A percentile compares a stretch with the other conserved stretches of the same genome.
phyloP scores from a whole-genome alignment of 257 asterid genomes.

The Buddleja alternifolia region DNA sequence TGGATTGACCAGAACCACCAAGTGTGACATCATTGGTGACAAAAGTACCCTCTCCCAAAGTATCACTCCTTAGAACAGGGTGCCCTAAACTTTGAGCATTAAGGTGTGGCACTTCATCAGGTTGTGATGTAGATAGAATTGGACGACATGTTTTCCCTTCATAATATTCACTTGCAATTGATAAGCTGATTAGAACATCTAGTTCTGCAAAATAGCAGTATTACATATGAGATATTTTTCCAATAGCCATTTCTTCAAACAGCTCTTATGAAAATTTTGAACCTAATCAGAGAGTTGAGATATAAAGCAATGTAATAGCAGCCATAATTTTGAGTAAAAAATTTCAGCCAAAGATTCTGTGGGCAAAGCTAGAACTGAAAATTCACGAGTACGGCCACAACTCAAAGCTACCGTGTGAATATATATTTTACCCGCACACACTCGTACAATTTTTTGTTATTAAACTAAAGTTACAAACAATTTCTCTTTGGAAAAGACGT shows the following conservation, averaged over 20 bases:
- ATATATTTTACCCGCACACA: background rate
- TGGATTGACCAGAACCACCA: conserved; percentile 73
- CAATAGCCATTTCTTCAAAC: conserved; percentile 4
- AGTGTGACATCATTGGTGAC: conserved; percentile 83
- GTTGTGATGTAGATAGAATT: conserved; percentile 43
- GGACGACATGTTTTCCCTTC: conserved; percentile 91
- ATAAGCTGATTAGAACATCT: conserved; percentile 90
- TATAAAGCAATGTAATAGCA: conserved; percentile 1
- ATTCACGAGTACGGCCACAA: background rate
- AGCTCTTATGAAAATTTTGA: background rate
- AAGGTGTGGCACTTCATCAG: conserved; percentile 63
- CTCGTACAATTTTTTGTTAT: background rate
- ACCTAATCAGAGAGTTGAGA: background rate
- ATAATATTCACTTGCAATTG: conserved; percentile 79
- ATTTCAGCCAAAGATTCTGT: background rate
- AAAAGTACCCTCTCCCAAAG: conserved; percentile 75
- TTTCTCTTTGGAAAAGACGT: background rate
- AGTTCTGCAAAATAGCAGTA: conserved; percentile 68
- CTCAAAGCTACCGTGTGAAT: background rate
- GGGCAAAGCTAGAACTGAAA: conserved; percentile 2
- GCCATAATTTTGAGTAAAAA: conserved; percentile 4
- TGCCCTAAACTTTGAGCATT: conserved; percentile 83
- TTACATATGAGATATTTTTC: conserved; percentile 21
- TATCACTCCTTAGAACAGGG: conserved; percentile 82
- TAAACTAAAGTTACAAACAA: background rate